Evolutionary conservation across 2,329 filamentous ascomycete species (phyloP).

Genomic region (Colletotrichum theobromicola): DNA sequence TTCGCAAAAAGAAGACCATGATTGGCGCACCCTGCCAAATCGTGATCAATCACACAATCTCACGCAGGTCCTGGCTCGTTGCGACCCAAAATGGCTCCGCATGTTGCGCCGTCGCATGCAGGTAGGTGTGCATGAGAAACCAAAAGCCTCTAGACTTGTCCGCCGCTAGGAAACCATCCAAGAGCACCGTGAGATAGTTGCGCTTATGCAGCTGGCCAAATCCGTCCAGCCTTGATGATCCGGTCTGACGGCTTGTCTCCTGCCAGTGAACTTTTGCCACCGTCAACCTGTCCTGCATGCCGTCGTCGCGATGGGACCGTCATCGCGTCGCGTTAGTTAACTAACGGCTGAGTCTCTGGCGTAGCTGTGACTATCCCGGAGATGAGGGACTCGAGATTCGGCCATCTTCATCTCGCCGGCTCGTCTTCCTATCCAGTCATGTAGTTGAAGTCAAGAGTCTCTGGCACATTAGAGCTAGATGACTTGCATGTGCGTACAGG

Average conservation of each 20-base stretch:
- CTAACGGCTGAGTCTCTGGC: not conserved
- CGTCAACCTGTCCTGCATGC: not conserved
- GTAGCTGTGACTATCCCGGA: constrained; percentile 11
- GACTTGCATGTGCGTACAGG: constrained; percentile 20
- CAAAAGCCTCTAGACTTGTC: not conserved
- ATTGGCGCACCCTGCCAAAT: constrained; percentile 1
- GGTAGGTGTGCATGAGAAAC: constrained; percentile 5
- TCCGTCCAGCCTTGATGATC: not conserved
- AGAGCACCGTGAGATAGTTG: constrained; percentile 18
- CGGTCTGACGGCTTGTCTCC: not conserved
- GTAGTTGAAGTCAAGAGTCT: not conserved
- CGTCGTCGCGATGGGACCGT: not conserved
- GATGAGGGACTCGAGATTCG: not conserved
- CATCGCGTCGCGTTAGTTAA: not conserved
- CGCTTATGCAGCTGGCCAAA: constrained; percentile 24
- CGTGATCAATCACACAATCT: not conserved
- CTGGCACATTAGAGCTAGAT: not conserved
- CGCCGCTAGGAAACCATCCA: constrained; percentile 14
- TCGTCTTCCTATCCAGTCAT: not conserved
- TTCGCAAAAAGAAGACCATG: not conserved
- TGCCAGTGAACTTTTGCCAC: not conserved
- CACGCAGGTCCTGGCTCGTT: constrained; percentile 11
- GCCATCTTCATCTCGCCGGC: constrained; percentile 1
- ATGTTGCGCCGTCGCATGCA: constrained; percentile 4
- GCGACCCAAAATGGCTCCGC: not conserved